Evolutionary conservation across 371 early-diverging fungal genomes (phyloP).

Genomic region (Mortierella sp.): DNA sequence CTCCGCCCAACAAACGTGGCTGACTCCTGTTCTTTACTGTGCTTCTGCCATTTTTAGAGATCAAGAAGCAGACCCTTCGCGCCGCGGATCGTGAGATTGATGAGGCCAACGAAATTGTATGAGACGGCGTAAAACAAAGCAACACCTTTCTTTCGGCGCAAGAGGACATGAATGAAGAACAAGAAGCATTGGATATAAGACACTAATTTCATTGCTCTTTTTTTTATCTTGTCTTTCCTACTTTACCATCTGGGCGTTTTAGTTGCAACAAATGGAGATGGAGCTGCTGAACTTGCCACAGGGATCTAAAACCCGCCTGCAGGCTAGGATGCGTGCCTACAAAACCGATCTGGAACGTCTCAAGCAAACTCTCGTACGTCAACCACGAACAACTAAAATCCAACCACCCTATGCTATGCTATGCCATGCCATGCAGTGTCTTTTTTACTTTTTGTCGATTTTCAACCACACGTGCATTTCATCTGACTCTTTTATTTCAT

Average conservation of each 20-base stretch:
- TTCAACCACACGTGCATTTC: slow-evolving; percentile 45
- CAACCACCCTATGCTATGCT: background rate
- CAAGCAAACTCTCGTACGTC: slow-evolving; percentile 78
- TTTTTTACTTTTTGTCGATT: slow-evolving; percentile 12
- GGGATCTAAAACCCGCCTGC: slow-evolving; percentile 74
- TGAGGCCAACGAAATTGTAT: slow-evolving; percentile 93
- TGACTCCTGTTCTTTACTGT: slow-evolving; percentile 7
- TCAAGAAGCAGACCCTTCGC: slow-evolving; percentile 78
- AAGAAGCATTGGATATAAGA: background rate
- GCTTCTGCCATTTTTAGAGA: slow-evolving; percentile 63
- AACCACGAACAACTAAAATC: background rate
- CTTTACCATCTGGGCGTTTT: background rate
- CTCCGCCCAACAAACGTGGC: slow-evolving; percentile 7
- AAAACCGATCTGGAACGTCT: slow-evolving; percentile 84
- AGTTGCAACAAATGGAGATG: slow-evolving; percentile 94
- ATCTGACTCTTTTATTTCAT: slow-evolving; percentile 2
- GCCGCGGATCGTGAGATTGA: slow-evolving; percentile 88
- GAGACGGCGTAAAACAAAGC: slow-evolving; percentile 1
- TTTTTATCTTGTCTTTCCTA: background rate
- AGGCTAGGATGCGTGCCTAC: slow-evolving; percentile 79
- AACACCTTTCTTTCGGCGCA: background rate
- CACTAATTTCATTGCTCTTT: slow-evolving; percentile 1
- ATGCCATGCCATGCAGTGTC: background rate
- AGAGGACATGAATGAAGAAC: background rate
- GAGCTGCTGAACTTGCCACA: slow-evolving; percentile 86